Evolutionary conservation across 2,329 filamentous ascomycete genomes (phyloP), one percentile per base, ranked within the genome.

Genomic region (Alternaria arbusti): DNA sequence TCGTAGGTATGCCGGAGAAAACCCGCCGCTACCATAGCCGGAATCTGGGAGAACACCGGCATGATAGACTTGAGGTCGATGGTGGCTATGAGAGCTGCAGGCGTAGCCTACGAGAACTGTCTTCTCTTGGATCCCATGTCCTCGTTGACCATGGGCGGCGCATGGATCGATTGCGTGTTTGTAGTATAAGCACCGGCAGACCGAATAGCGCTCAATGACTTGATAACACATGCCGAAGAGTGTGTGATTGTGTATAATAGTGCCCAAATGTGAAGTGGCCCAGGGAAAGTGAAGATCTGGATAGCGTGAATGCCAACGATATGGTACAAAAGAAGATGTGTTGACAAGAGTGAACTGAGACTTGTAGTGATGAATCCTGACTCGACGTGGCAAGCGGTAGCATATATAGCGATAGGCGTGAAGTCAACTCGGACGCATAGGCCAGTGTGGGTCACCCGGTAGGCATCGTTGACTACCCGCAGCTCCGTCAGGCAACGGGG

Each of bases 131-230:
- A 94, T 83, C 49, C 74, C 73, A 75, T 97, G 94, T 50, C 90
- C 90, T 54, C 88, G 87, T 63, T 91, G 89, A 64, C 91, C 91
- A 77, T 93, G 93, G 36, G 88, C 85, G 52, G 89, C 85, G 78
- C 94, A 97, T 64, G 91, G 91, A 76, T 97, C 94, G 72, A 97
- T 86, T 51, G 92, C 89, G 79, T 97, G 94, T 75, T 90, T 87
- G 84, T 95, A 93, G 85, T 97, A 96, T 72, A 95, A 86, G 82
- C 94, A 97, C 68, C 89, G 88, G 86, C 94, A 97, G 59, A 91
- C 92, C 59, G 93, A 90, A 84, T 94, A 97, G 63, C 92, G 86
- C 81, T 97, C 94, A 73, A 95, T 85, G 66, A 97, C 82, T 82
- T 94, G 92, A 76, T 93, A 94, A 77, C 94, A 97, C 94, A 97